A percentile compares a stretch with the other conserved stretches of the same genome.
Conservation (phyloP, 73 alveolate genomes). For the Paramecium sexaurelia region DNA sequence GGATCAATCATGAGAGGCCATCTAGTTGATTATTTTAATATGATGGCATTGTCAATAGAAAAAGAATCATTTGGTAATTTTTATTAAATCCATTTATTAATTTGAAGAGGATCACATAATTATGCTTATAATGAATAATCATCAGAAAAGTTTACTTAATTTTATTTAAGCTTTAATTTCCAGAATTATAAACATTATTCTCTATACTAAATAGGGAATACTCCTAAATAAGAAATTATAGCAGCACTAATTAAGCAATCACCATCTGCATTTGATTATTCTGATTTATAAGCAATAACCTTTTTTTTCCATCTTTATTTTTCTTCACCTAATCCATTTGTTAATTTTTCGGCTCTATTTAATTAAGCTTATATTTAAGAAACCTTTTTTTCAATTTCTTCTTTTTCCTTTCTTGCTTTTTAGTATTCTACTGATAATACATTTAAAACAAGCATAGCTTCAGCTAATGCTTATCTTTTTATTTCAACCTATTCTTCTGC, state of each 20-base stretch:
- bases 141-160: slow-evolving; percentile 74
- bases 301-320: slow-evolving; percentile 92
- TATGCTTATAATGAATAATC: slow-evolving; percentile 81
- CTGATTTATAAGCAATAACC: slow-evolving; percentile 75
- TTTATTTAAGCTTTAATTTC: slow-evolving; percentile 74
- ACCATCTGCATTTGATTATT: slow-evolving; percentile 92
- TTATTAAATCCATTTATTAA: slow-evolving; percentile 93
- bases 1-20: slow-evolving; percentile 99
- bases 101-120: slow-evolving; percentile 97
- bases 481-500: slow-evolving; percentile 91
- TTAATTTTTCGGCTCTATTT: slow-evolving; percentile 97
- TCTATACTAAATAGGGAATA: slow-evolving; percentile 95
- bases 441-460: slow-evolving; percentile 79
- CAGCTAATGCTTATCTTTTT: slow-evolving; percentile 87
- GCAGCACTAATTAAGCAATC: slow-evolving; percentile 98
- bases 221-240: slow-evolving; percentile 99
- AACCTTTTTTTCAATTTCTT: slow-evolving; percentile 85
- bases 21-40: slow-evolving; percentile 95
- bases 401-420: slow-evolving; percentile 93
- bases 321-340: slow-evolving; percentile 97
- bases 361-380: slow-evolving; percentile 79
- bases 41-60: slow-evolving; percentile 98
- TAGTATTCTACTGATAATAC: slow-evolving; percentile 91
- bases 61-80: slow-evolving; percentile 95
- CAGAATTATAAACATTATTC: slow-evolving; percentile 91